Evolutionary conservation across 2,329 filamentous ascomycete species (phyloP).

Genomic region (Aureobasidium leucospermi): DNA sequence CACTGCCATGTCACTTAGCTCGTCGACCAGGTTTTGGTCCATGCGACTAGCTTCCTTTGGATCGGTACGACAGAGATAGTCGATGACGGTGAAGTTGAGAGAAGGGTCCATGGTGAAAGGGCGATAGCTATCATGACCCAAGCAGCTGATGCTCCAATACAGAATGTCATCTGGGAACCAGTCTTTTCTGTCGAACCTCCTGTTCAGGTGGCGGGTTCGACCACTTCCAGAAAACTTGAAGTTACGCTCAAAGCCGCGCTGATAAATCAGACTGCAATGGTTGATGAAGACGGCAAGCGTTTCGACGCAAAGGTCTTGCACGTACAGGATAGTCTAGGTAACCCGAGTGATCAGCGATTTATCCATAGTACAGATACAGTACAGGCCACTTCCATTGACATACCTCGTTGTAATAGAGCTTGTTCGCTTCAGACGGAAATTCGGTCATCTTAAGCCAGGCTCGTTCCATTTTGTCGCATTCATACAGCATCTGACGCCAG

Average conservation of each 20-base stretch:
- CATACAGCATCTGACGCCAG: constrained; percentile 1
- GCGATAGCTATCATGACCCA: neutral
- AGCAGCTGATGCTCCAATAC: neutral
- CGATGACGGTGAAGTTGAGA: neutral
- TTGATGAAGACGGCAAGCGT: neutral
- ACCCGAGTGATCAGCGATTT: no score
- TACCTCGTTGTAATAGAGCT: neutral
- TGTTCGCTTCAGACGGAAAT: neutral
- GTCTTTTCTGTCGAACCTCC: neutral
- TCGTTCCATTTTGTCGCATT: neutral
- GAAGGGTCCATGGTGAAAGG: constrained; percentile 3
- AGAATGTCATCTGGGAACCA: neutral
- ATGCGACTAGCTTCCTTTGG: neutral
- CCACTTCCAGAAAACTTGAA: neutral
- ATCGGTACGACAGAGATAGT: neutral
- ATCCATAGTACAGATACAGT: no score
- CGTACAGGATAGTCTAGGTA: neutral
- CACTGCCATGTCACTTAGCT: neutral
- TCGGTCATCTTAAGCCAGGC: neutral
- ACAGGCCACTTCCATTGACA: neutral
- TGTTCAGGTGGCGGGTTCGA: neutral
- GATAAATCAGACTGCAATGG: neutral
- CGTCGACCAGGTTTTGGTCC: neutral
- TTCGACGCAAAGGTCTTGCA: neutral
- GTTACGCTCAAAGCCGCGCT: constrained; percentile 1